Conservation (phyloP, 371 early-diverging fungal genomes). For the Actinomortierella wolfii region DNA sequence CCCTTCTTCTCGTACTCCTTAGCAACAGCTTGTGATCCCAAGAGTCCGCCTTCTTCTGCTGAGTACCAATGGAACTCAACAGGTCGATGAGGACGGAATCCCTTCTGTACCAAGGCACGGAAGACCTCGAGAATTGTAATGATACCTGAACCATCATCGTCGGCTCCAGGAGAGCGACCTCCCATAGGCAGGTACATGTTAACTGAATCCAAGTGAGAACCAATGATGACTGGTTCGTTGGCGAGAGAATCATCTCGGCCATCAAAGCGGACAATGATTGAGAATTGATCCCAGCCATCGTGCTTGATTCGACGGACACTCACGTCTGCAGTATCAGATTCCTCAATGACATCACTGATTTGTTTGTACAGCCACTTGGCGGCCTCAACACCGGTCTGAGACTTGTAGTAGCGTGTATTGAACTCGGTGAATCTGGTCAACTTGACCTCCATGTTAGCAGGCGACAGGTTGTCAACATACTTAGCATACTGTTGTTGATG, state of each 20-base stretch:
- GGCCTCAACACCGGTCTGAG: conserved; percentile 69
- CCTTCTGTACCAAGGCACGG: conserved; percentile 68
- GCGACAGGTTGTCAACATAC: conserved; percentile 63
- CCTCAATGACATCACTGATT: conserved; percentile 54
- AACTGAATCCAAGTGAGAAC: conserved; percentile 92
- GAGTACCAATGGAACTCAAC: conserved; percentile 97
- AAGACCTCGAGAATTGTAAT: conserved; percentile 88
- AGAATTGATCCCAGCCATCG: conserved; percentile 59
- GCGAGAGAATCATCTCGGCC: conserved; percentile 54
- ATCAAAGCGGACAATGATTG: conserved; percentile 73
- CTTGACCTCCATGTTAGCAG: conserved; percentile 62
- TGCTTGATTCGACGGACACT: conserved; percentile 80
- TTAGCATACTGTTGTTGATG: conserved; percentile 60
- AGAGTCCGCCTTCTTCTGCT: conserved; percentile 86
- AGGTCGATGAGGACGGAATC: conserved; percentile 77
- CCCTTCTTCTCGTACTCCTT: conserved; percentile 61
- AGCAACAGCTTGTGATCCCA: conserved; percentile 91
- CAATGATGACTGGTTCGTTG: conserved; percentile 78
- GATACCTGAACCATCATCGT: conserved; percentile 92
- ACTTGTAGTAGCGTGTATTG: conserved; percentile 91
- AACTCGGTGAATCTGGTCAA: conserved; percentile 78
- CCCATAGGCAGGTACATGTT: conserved; percentile 84
- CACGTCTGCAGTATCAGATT: conserved; percentile 56
- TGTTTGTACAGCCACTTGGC: conserved; percentile 78
- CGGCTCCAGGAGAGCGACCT: conserved; percentile 62